Conservation (phyloP, 2,329 filamentous ascomycete species). For the Trichoderma sp. region DNA sequence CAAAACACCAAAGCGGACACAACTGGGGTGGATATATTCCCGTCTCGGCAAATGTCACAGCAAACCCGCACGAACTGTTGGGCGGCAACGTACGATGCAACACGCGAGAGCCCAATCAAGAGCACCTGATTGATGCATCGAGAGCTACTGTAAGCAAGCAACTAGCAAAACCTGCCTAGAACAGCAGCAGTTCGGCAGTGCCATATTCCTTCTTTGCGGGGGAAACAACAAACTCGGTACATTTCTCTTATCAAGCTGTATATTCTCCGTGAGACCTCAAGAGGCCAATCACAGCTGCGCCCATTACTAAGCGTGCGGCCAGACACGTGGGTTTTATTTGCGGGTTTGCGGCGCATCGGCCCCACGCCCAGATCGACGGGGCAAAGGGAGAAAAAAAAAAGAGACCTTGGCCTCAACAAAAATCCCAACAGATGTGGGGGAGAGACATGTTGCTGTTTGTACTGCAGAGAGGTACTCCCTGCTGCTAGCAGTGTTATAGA, state of each 20-base stretch:
- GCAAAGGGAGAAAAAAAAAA: neutral
- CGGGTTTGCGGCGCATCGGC: conserved; percentile 19
- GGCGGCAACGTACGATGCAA: conserved; percentile 11
- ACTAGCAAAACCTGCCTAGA: neutral
- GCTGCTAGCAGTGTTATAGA: neutral
- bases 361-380: conserved; percentile 24
- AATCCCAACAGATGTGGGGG: conserved; percentile 28
- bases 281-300: neutral
- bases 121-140: neutral
- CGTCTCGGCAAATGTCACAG: neutral
- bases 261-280: neutral
- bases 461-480: neutral
- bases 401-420: conserved; percentile 19
- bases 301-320: neutral
- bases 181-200: neutral
- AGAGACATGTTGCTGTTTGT: conserved; percentile 6
- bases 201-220: too few relatives aligned
- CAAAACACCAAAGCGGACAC: neutral
- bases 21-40: neutral
- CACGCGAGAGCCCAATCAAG: neutral
- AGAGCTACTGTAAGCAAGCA: neutral
- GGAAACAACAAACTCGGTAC: neutral
- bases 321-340: conserved; percentile 11
- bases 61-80: neutral
- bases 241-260: neutral